Conservation (phyloP, 345 rosid genomes). For the Populus simonii region DNA sequence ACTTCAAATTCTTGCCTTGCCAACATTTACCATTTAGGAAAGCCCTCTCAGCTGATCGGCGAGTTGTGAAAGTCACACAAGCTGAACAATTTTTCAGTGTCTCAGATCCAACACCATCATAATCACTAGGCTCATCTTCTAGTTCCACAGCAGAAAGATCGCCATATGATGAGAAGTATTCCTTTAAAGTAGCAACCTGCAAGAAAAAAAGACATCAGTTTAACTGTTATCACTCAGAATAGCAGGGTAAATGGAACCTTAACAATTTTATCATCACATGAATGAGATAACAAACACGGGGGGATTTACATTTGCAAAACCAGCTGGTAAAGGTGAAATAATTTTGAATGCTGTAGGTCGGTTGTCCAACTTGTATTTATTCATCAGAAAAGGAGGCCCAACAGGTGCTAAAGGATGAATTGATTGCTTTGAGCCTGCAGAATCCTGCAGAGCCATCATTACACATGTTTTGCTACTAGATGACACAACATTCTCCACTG, state of each 20-base stretch:
- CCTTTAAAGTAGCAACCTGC: conserved; percentile 66
- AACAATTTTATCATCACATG: background rate
- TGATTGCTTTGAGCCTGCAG: conserved; percentile 42
- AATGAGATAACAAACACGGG: background rate
- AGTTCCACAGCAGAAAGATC: conserved; percentile 66
- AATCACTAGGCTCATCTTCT: conserved; percentile 47
- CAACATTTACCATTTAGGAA: conserved; percentile 72
- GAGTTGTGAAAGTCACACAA: conserved; percentile 51
- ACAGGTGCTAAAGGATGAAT: conserved; percentile 32
- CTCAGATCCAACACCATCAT: conserved; percentile 32
- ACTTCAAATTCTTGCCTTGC: conserved; percentile 69
- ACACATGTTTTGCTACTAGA: conserved; percentile 34
- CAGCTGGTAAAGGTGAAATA: conserved; percentile 71
- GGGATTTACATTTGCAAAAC: conserved; percentile 63
- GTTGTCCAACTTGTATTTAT: conserved; percentile 80
- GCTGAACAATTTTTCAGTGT: conserved; percentile 44
- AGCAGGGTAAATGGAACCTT: background rate
- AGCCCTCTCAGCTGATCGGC: conserved; percentile 77
- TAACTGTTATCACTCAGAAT: background rate
- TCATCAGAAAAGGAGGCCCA: conserved; percentile 36
- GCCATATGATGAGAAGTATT: conserved; percentile 69
- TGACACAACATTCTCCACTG: conserved; percentile 37
- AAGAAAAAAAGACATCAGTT: conserved; percentile 20
- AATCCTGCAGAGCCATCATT: conserved; percentile 35
- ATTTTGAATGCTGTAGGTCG: conserved; percentile 74